phyloP scores from a whole-genome alignment of 2,329 filamentous ascomycete species.

The Zelopaecilomyces penicillatus region DNA sequence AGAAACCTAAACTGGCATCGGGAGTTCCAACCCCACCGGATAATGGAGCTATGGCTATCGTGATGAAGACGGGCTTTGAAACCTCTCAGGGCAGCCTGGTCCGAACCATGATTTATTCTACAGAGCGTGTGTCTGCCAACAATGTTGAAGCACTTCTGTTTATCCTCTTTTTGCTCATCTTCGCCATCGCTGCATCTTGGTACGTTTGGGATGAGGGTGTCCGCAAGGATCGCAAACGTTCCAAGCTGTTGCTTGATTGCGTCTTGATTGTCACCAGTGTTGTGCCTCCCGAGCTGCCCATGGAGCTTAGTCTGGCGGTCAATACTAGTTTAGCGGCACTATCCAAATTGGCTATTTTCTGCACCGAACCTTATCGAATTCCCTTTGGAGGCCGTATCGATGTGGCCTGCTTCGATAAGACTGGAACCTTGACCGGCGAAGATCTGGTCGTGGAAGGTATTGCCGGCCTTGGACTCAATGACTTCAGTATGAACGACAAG shows the following conservation, averaged over 20 bases:
- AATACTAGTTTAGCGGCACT: conserved; percentile 94
- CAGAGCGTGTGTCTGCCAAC: conserved; percentile 96
- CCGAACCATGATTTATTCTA: conserved; percentile 99
- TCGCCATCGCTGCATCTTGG: conserved; percentile 95
- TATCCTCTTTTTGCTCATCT: conserved; percentile 92
- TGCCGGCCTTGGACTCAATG: conserved; percentile 72
- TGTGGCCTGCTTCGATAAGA: conserved; percentile 97
- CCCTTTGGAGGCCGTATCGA: conserved; percentile 93
- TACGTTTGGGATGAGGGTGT: conserved; percentile 99
- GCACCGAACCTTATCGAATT: conserved; percentile 96
- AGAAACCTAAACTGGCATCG: conserved; percentile 60
- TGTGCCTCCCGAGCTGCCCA: conserved; percentile 94
- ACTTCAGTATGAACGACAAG: conserved; percentile 54
- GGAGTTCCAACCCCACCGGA: conserved; percentile 81
- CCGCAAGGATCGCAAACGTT: conserved; percentile 86
- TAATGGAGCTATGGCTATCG: conserved; percentile 85
- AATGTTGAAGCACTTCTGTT: conserved; percentile 95
- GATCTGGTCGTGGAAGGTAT: conserved; percentile 96
- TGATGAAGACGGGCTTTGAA: conserved; percentile 96
- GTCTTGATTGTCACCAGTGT: conserved; percentile 96
- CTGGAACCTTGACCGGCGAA: conserved; percentile 90
- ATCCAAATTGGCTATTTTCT: conserved; percentile 95
- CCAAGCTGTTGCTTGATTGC: conserved; percentile 93
- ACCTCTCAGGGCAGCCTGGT: conserved; percentile 97
- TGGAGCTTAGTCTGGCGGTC: conserved; percentile 95